Percentiles rank a stretch among this genome's conserved stretches.
Evolutionary conservation across 768 basidiomycete genomes (phyloP).

Genomic region (Paxillus rubicundulus): DNA sequence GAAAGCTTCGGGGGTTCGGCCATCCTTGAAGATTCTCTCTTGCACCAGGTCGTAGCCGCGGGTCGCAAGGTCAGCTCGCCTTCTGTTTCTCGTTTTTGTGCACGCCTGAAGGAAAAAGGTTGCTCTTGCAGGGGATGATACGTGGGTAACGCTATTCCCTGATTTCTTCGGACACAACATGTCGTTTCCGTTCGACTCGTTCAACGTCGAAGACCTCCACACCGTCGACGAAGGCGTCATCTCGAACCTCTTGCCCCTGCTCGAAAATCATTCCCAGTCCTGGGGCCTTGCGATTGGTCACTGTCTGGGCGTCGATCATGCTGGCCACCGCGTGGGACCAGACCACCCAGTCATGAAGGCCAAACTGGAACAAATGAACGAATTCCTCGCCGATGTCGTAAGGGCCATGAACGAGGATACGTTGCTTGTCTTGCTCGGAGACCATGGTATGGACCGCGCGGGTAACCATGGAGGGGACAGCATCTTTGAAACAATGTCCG

Average conservation of each 20-base stretch:
- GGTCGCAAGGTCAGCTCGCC: slow-evolving; percentile 53
- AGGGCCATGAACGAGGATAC: slow-evolving; percentile 80
- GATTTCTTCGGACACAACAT: slow-evolving; percentile 67
- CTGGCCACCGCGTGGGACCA: slow-evolving; percentile 91
- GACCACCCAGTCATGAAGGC: slow-evolving; percentile 80
- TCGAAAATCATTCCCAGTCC: slow-evolving; percentile 47
- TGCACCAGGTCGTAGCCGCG: slow-evolving; percentile 63
- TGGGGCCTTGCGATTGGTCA: slow-evolving; percentile 94
- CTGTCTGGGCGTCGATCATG: slow-evolving; percentile 94
- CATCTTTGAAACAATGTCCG: slow-evolving; percentile 77
- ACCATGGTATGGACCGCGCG: slow-evolving; percentile 94
- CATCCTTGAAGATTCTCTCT: slow-evolving; percentile 84
- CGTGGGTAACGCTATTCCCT: slow-evolving; percentile 91
- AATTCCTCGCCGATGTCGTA: slow-evolving; percentile 71
- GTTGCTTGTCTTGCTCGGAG: slow-evolving; percentile 86
- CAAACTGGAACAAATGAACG: slow-evolving; percentile 88
- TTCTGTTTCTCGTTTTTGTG: not conserved
- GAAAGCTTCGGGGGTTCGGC: slow-evolving; percentile 87
- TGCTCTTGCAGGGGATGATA: slow-evolving; percentile 95
- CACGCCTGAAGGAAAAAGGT: slow-evolving; percentile 43
- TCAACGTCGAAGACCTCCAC: slow-evolving; percentile 98
- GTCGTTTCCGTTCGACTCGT: slow-evolving; percentile 88
- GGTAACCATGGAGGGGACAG: slow-evolving; percentile 97
- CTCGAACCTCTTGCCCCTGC: slow-evolving; percentile 74
- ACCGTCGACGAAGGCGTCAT: slow-evolving; percentile 93